These are phyloP conservation scores for Wallacemonas sp. DNA, from an alignment of 208 protist genomes.

Conservation along the genomic window DNA sequence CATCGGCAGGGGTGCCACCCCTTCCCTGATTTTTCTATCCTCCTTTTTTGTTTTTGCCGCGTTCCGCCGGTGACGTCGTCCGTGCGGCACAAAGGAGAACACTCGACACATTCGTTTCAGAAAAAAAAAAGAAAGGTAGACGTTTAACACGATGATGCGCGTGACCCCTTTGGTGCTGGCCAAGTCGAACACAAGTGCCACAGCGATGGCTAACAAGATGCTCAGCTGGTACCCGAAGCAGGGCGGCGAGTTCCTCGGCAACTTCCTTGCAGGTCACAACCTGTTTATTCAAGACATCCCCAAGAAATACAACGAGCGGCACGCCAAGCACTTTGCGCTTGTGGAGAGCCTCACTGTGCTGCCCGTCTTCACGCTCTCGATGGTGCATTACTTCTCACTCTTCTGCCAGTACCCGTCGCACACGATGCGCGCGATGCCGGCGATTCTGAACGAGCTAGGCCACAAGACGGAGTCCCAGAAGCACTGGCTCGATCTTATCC, in stretches of 20 bases:
- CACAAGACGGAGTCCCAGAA: conserved; percentile 51
- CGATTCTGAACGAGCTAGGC: conserved; percentile 45
- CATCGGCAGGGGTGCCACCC: no score
- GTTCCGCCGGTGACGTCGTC: no score
- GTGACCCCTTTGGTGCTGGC: background rate
- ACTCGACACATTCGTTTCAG: background rate
- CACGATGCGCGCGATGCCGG: conserved; percentile 25
- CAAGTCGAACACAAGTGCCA: background rate
- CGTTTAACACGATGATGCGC: background rate
- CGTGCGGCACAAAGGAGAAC: background rate
- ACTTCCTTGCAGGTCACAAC: conserved; percentile 76
- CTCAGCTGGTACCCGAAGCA: conserved; percentile 54
- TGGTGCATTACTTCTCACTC: conserved; percentile 84
- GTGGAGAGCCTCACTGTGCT: conserved; percentile 62
- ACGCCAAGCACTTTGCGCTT: conserved; percentile 74
- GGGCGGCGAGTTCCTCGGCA: conserved; percentile 64
- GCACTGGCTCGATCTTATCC: conserved; percentile 48
- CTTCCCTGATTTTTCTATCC: background rate
- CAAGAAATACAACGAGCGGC: conserved; percentile 57
- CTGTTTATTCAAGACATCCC: conserved; percentile 73
- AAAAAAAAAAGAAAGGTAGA: conserved; percentile 12
- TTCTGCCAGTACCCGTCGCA: conserved; percentile 69
- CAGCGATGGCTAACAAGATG: background rate
- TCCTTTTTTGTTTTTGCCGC: conserved; percentile 1
- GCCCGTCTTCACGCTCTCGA: conserved; percentile 68